These are phyloP conservation scores for Leccinum rimulosum DNA, from an alignment of 768 basidiomycete genomes.

Conservation along the genomic window DNA sequence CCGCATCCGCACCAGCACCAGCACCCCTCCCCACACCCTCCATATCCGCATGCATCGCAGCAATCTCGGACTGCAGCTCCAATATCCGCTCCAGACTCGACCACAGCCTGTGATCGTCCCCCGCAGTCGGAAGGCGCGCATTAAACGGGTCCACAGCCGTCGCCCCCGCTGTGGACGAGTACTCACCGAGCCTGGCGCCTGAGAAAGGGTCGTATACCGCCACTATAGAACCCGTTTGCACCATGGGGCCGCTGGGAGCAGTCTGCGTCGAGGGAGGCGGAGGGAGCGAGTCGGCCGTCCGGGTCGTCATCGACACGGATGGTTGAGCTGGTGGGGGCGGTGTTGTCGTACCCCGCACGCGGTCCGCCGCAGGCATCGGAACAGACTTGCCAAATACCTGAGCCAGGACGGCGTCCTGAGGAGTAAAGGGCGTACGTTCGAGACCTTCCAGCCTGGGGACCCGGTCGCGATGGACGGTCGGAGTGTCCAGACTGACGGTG, in stretches of 20 bases:
- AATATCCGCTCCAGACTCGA: conserved; percentile 64
- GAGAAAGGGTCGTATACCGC: conserved; percentile 35
- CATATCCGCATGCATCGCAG: conserved; percentile 72
- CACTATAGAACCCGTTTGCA: conserved; percentile 8
- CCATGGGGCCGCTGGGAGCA: not conserved
- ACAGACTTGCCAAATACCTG: conserved; percentile 30
- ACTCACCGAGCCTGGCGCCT: conserved; percentile 26
- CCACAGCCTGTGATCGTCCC: conserved; percentile 60
- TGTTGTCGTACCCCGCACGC: not conserved
- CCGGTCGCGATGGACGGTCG: not conserved
- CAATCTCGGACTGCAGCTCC: conserved; percentile 69
- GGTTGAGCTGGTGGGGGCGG: conserved; percentile 9
- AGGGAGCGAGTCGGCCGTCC: conserved; percentile 16
- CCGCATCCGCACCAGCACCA: not conserved
- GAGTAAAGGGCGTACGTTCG: conserved; percentile 37
- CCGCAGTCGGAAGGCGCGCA: conserved; percentile 12
- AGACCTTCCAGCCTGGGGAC: not conserved
- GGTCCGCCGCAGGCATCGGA: conserved; percentile 2
- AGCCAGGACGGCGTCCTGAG: conserved; percentile 63
- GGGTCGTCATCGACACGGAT: conserved; percentile 8
- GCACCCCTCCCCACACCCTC: conserved; percentile 46
- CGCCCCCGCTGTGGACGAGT: conserved; percentile 6
- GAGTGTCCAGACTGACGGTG: conserved; percentile 8
- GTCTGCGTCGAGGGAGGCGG: conserved; percentile 8
- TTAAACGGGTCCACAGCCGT: conserved; percentile 8